phyloP scores from a whole-genome alignment of 148 eudicot species.

The Rhododendron simsii region DNA sequence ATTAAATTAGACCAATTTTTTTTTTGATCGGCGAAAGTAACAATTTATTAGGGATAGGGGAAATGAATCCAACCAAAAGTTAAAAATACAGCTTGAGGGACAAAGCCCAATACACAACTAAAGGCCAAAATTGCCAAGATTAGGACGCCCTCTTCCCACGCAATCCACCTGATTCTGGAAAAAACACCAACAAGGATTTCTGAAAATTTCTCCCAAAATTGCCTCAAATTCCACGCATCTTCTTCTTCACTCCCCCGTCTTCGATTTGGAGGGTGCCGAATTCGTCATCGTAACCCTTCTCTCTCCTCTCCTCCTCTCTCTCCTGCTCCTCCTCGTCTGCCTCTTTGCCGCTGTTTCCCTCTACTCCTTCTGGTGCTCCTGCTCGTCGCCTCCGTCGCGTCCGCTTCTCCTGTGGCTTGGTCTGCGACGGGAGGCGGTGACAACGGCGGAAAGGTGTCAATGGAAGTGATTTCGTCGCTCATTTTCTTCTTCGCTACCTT shows the following conservation, averaged over 20 bases:
- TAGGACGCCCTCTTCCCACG: no score
- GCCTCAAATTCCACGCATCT: background rate
- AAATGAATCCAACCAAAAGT: no score
- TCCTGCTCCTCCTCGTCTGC: conserved; percentile 6
- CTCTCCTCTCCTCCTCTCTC: conserved; percentile 19
- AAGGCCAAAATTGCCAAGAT: no score
- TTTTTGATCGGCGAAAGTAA: no score
- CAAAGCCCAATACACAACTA: no score
- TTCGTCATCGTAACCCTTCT: conserved; percentile 7
- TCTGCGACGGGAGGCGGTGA: background rate
- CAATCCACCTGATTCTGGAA: no score
- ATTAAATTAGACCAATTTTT: no score
- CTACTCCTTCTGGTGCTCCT: background rate
- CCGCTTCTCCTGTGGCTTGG: conserved; percentile 2
- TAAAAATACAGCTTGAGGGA: no score
- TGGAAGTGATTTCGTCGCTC: background rate
- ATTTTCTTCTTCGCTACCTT: conserved; percentile 14
- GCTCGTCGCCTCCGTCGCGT: conserved; percentile 3
- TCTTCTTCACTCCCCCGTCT: conserved; percentile 13
- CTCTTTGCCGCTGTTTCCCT: background rate
- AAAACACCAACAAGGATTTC: no score
- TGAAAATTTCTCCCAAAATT: no score
- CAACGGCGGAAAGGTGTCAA: background rate
- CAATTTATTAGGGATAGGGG: no score
- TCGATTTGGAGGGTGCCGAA: background rate